Conservation (phyloP, 805 yeast species). For the Teunomyces funiuensis region DNA sequence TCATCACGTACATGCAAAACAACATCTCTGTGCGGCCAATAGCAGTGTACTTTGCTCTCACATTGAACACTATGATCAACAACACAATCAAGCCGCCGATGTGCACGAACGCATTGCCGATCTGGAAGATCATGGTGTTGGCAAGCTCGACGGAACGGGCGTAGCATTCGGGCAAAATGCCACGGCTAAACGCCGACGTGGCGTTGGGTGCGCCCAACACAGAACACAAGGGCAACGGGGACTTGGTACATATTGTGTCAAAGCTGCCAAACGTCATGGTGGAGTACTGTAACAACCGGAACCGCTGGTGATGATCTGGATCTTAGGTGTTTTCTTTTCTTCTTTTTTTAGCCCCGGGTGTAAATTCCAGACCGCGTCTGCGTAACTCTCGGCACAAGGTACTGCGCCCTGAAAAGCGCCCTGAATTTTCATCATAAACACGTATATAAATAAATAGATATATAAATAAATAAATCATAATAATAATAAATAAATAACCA, state of each 20-base stretch:
- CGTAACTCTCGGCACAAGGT: background rate
- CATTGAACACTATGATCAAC: slow-evolving; percentile 70
- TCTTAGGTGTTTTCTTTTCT: background rate
- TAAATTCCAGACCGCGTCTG: background rate
- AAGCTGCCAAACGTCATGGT: slow-evolving; percentile 70
- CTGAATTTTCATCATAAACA: too few relatives aligned
- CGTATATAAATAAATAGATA: background rate
- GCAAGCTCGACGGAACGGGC: slow-evolving; percentile 85
- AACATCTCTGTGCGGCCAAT: slow-evolving; percentile 89
- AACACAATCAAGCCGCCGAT: slow-evolving; percentile 68
- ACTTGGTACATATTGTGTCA: slow-evolving; percentile 56
- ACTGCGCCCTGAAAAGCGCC: too few relatives aligned
- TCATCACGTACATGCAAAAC: slow-evolving; percentile 61
- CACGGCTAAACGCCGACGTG: slow-evolving; percentile 42
- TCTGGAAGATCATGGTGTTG: slow-evolving; percentile 85
- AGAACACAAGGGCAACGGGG: slow-evolving; percentile 80
- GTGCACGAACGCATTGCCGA: slow-evolving; percentile 85
- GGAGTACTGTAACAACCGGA: background rate
- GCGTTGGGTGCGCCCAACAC: slow-evolving; percentile 56
- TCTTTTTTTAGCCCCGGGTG: background rate
- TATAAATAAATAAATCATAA: background rate
- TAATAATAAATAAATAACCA: background rate
- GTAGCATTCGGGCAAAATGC: slow-evolving; percentile 77
- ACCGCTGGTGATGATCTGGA: background rate
- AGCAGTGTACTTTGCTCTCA: slow-evolving; percentile 87